A percentile compares a stretch with the other conserved stretches of the same genome.
These are phyloP conservation scores for Kodamaea fungicola DNA, from an alignment of 1,139 yeast species.

Conservation along the genomic window DNA sequence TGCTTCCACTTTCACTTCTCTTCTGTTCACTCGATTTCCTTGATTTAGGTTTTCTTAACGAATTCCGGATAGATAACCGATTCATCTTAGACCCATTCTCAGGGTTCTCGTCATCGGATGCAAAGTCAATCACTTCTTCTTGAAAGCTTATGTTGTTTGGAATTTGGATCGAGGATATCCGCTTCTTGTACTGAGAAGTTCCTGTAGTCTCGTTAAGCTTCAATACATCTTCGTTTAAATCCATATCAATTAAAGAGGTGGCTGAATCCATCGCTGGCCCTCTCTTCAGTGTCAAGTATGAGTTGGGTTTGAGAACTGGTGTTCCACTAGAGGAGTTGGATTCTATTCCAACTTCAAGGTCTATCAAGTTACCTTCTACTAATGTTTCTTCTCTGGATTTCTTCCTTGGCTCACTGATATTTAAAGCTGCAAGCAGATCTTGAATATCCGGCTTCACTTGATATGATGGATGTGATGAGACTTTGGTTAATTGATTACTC, in stretches of 20 bases:
- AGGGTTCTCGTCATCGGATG: conserved; percentile 46
- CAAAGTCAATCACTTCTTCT: conserved; percentile 48
- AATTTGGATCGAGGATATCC: conserved; percentile 27
- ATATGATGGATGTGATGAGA: background rate
- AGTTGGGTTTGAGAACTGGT: conserved; percentile 18
- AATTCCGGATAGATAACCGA: conserved; percentile 39
- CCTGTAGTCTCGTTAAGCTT: conserved; percentile 4
- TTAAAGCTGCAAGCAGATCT: conserved; percentile 5
- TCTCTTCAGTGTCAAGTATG: conserved; percentile 9
- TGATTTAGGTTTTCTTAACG: conserved; percentile 35
- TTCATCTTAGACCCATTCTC: conserved; percentile 38
- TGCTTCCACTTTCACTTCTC: conserved; percentile 28
- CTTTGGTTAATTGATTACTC: conserved; percentile 1
- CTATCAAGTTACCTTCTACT: conserved; percentile 28
- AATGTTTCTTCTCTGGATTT: conserved; percentile 2
- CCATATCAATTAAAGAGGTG: conserved; percentile 32
- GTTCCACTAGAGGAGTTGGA: conserved; percentile 27
- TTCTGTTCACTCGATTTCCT: conserved; percentile 32
- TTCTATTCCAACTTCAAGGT: conserved; percentile 37
- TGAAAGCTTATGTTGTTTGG: conserved; percentile 35
- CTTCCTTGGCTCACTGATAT: conserved; percentile 6
- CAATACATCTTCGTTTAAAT: conserved; percentile 18
- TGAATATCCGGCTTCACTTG: conserved; percentile 1
- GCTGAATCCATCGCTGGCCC: conserved; percentile 15
- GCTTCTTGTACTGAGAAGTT: conserved; percentile 29